Percentiles rank a stretch among this genome's conserved stretches.
These are phyloP conservation scores for Ottelia alismoides DNA, from an alignment of 106 monocot species.

Conservation along the genomic window DNA sequence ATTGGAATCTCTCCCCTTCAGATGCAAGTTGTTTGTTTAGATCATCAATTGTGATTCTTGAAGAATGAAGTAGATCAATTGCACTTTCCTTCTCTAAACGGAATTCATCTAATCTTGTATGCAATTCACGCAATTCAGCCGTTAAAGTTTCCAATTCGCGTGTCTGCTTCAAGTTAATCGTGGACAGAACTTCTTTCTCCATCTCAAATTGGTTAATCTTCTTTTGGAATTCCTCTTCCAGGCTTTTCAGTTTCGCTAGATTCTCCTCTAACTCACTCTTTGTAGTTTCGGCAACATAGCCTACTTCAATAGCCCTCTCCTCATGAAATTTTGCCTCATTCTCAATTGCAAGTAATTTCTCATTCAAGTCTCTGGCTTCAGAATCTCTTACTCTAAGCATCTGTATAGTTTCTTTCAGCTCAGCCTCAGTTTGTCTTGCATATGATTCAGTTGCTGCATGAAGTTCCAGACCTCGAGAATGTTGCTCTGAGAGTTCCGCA, in stretches of 20 bases:
- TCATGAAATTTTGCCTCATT: slow-evolving; percentile 31
- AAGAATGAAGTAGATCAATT: slow-evolving; percentile 30
- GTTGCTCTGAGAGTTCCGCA: slow-evolving; percentile 48
- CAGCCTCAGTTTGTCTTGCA: slow-evolving; percentile 38
- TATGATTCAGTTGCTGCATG: slow-evolving; percentile 44
- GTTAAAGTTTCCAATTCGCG: slow-evolving; percentile 37
- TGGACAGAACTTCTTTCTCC: slow-evolving; percentile 37
- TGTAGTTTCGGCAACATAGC: slow-evolving; percentile 21
- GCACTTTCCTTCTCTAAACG: slow-evolving; percentile 42
- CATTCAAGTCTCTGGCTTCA: slow-evolving; percentile 35
- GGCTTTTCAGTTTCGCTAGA: slow-evolving; percentile 24
- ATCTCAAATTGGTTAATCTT: slow-evolving; percentile 23
- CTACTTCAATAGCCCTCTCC: slow-evolving; percentile 30
- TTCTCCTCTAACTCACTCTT: slow-evolving; percentile 45
- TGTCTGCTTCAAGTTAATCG: slow-evolving; percentile 37
- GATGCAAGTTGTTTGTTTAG: slow-evolving; percentile 29
- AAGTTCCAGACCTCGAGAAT: slow-evolving; percentile 44
- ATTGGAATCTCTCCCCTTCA: slow-evolving; percentile 46
- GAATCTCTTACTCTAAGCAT: slow-evolving; percentile 32
- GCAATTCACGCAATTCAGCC: slow-evolving; percentile 40
- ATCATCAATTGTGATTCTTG: slow-evolving; percentile 28
- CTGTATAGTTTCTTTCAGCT: slow-evolving; percentile 46
- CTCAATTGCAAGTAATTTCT: slow-evolving; percentile 48
- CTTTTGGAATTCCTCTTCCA: slow-evolving; percentile 28
- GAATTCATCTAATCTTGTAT: slow-evolving; percentile 19